phyloP scores from a whole-genome alignment of 169 alveolate genomes.

The Cryptosporidium andersoni region DNA sequence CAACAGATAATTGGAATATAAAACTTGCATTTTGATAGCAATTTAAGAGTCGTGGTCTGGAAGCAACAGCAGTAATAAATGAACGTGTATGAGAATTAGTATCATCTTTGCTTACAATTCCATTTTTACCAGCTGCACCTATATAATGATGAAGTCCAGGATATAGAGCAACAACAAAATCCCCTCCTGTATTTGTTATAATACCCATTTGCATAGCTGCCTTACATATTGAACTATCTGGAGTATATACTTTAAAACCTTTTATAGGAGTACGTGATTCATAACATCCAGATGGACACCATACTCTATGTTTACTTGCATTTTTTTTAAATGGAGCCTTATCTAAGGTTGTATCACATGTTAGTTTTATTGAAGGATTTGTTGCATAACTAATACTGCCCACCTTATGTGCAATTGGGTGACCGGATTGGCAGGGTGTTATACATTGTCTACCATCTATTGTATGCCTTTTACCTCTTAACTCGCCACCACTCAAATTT shows the following conservation, averaged over 20 bases:
- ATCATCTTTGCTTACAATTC: conserved; percentile 66
- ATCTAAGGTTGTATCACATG: conserved; percentile 72
- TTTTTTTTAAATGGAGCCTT: conserved; percentile 66
- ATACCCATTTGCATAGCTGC: conserved; percentile 92
- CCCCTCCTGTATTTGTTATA: conserved; percentile 77
- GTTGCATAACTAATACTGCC: conserved; percentile 68
- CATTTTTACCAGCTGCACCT: conserved; percentile 71
- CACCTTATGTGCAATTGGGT: conserved; percentile 71
- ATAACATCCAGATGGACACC: conserved; percentile 75
- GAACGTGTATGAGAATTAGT: conserved; percentile 71
- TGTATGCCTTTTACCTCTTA: conserved; percentile 76
- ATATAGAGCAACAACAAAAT: conserved; percentile 73
- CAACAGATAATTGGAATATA: conserved; percentile 64
- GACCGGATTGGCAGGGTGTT: conserved; percentile 75
- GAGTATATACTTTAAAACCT: conserved; percentile 75
- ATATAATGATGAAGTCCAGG: conserved; percentile 72
- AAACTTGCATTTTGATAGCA: conserved; percentile 54
- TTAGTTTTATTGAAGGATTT: conserved; percentile 71
- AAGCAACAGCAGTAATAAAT: conserved; percentile 85
- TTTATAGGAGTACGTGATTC: conserved; percentile 64
- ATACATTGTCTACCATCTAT: conserved; percentile 77
- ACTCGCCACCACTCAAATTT: conserved; percentile 55
- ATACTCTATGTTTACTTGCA: conserved; percentile 69
- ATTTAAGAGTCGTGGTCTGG: conserved; percentile 71
- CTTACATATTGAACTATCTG: conserved; percentile 83